phyloP scores from a whole-genome alignment of 2,329 filamentous ascomycete genomes.

The Davidsoniella australis region DNA sequence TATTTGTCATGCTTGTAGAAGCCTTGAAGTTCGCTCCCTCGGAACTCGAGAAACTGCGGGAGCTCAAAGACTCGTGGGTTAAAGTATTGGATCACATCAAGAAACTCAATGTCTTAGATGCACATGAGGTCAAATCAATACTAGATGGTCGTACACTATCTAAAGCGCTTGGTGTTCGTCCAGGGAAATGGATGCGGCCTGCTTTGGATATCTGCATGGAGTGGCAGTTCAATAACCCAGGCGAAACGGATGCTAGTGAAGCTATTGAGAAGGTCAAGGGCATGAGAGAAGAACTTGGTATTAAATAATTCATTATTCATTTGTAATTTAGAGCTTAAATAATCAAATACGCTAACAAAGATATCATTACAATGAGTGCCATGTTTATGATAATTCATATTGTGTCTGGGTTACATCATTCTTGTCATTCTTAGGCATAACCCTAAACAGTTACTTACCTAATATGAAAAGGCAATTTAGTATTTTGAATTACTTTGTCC shows the following conservation, averaged over 20 bases:
- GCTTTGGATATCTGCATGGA: constrained; percentile 66
- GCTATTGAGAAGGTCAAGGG: constrained; percentile 36
- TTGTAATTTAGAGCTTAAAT: too few relatives aligned
- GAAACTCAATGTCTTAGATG: constrained; percentile 38
- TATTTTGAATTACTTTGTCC: too few relatives aligned
- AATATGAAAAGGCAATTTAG: too few relatives aligned
- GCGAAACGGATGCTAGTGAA: constrained; percentile 36
- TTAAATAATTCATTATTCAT: too few relatives aligned
- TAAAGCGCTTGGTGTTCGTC: constrained; percentile 48
- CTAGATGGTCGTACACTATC: constrained; percentile 63
- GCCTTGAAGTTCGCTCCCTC: constrained; percentile 23
- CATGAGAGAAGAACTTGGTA: too few relatives aligned
- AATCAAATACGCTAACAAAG: too few relatives aligned
- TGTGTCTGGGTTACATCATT: too few relatives aligned
- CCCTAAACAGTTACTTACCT: too few relatives aligned
- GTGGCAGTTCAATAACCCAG: constrained; percentile 77
- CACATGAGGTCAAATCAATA: constrained; percentile 40
- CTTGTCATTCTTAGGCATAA: too few relatives aligned
- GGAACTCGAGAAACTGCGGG: constrained; percentile 19
- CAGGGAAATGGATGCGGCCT: constrained; percentile 68
- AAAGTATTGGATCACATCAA: constrained; percentile 31
- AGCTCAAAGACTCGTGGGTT: constrained; percentile 11
- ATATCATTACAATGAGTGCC: too few relatives aligned
- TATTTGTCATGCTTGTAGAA: constrained; percentile 52
- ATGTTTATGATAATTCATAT: too few relatives aligned